Evolutionary conservation across 257 asterid genomes (phyloP).

Genomic region (Coffea eugenioides): DNA sequence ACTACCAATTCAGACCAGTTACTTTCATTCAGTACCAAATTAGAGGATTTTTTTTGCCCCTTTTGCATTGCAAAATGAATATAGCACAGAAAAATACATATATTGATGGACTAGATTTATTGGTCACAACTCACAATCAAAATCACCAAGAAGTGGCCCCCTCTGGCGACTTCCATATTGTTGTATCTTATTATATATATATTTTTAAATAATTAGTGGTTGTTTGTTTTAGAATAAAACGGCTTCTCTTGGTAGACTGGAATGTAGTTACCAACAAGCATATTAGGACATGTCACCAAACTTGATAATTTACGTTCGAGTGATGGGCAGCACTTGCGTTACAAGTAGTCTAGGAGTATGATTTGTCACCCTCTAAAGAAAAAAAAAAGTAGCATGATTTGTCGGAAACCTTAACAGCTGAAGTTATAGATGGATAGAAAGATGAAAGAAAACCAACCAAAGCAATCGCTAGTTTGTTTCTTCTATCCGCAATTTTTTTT

Average conservation of each 20-base stretch:
- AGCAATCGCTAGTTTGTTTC: background rate
- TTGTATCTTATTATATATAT: no score
- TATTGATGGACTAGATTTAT: background rate
- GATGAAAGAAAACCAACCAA: background rate
- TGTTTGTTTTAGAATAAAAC: no score
- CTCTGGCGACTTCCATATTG: background rate
- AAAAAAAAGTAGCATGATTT: background rate
- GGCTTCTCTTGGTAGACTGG: no score
- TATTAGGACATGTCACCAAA: background rate
- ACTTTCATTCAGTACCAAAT: background rate
- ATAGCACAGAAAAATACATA: background rate
- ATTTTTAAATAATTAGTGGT: no score
- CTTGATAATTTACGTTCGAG: background rate
- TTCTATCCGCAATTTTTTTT: background rate
- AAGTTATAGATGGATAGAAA: background rate
- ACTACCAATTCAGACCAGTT: background rate
- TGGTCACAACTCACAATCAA: background rate
- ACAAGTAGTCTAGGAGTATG: background rate
- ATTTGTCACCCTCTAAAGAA: background rate
- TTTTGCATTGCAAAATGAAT: background rate
- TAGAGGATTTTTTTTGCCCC: no score
- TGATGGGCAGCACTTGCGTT: background rate
- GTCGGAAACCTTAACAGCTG: background rate
- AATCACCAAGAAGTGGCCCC: background rate
- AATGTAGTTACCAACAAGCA: background rate